Conservation (phyloP, 2,329 filamentous ascomycete genomes). For the Basipetospora chlamydospora region DNA sequence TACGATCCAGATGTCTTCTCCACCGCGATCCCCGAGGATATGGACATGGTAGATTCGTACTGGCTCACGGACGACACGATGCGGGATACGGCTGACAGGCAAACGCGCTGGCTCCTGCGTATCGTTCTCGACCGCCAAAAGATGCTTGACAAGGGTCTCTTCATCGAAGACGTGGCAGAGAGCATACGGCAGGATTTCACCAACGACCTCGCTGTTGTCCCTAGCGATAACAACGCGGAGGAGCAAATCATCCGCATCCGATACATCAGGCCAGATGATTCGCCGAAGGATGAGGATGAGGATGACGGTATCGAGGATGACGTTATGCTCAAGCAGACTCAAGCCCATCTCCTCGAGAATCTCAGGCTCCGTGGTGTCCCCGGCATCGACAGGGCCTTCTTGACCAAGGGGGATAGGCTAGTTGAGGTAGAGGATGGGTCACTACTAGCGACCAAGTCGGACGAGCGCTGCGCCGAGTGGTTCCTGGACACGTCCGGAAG, state of each 20-base stretch:
- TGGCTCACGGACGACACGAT: constrained; percentile 81
- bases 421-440: constrained; percentile 55
- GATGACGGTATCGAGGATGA: constrained; percentile 61
- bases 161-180: constrained; percentile 77
- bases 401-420: constrained; percentile 65
- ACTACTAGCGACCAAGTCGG: constrained; percentile 58
- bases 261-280: background rate
- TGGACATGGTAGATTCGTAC: constrained; percentile 92
- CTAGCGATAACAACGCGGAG: constrained; percentile 96
- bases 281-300: constrained; percentile 44
- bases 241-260: constrained; percentile 89
- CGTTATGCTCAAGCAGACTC: constrained; percentile 80
- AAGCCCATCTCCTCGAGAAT: constrained; percentile 81
- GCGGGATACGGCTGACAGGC: constrained; percentile 46
- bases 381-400: constrained; percentile 81
- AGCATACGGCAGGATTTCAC: constrained; percentile 83
- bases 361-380: constrained; percentile 81
- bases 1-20: constrained; percentile 83
- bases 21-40: constrained; percentile 76
- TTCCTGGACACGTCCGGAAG: constrained; percentile 92
- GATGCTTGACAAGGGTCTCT: constrained; percentile 85
- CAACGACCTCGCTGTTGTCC: constrained; percentile 77
- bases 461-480: constrained; percentile 75
- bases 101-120: constrained; percentile 91
- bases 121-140: constrained; percentile 87